Evolutionary conservation across 495 filamentous ascomycete species (phyloP).

Genomic region (Amorphotheca resinae): DNA sequence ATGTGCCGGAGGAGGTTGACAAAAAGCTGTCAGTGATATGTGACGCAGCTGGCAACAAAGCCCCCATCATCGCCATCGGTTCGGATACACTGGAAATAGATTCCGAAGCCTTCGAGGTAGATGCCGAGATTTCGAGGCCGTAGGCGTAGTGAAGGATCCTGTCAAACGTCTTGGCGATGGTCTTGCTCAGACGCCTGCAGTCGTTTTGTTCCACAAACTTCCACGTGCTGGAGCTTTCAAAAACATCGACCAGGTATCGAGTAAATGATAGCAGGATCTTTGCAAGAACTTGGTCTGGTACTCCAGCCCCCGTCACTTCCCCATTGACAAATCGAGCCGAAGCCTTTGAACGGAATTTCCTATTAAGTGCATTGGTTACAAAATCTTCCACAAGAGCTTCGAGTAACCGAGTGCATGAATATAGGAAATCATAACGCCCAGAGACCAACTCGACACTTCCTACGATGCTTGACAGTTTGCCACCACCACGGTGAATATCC

Average conservation of each 20-base stretch:
- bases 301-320: slow-evolving; percentile 50
- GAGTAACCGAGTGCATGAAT: slow-evolving; percentile 59
- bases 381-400: slow-evolving; percentile 65
- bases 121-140: slow-evolving; percentile 41
- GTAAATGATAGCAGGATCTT: slow-evolving; percentile 59
- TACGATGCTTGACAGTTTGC: slow-evolving; percentile 60
- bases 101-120: slow-evolving; percentile 26
- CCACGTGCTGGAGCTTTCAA: slow-evolving; percentile 74
- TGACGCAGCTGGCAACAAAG: slow-evolving; percentile 54
- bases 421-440: slow-evolving; percentile 65
- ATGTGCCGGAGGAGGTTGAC: slow-evolving; percentile 49
- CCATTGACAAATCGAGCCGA: slow-evolving; percentile 37
- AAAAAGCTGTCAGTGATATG: slow-evolving; percentile 69
- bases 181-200: slow-evolving; percentile 38
- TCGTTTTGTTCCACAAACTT: slow-evolving; percentile 58
- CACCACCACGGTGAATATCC: slow-evolving; percentile 56
- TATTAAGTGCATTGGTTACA: slow-evolving; percentile 54
- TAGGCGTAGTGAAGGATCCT: slow-evolving; percentile 58
- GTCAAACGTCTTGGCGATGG: slow-evolving; percentile 55
- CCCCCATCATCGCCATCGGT: slow-evolving; percentile 28
- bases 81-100: neutral
- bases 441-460: slow-evolving; percentile 61
- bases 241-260: slow-evolving; percentile 62
- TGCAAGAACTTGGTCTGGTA: slow-evolving; percentile 65
- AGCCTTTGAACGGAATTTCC: slow-evolving; percentile 45